phyloP scores from a whole-genome alignment of 2,329 filamentous ascomycete genomes.

The Chrysoporthe puriensis region DNA sequence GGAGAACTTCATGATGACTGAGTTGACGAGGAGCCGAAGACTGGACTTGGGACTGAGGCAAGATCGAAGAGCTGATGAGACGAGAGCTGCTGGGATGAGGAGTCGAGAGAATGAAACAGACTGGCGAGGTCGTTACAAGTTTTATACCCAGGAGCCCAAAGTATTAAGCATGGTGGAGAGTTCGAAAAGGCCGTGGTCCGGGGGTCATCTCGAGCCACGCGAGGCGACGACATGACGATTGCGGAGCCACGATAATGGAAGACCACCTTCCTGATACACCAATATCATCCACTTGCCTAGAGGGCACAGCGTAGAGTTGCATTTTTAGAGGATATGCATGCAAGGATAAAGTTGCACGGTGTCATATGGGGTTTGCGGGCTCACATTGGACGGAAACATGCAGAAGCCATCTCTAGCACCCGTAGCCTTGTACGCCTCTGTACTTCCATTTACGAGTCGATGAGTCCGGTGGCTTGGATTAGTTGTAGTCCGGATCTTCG shows the following conservation, averaged over 20 bases:
- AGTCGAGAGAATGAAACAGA: background rate
- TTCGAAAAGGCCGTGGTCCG: background rate
- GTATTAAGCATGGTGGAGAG: too few relatives aligned
- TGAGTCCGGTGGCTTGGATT: background rate
- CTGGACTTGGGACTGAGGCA: background rate
- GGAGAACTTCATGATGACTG: constrained; percentile 51
- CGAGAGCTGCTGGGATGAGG: constrained; percentile 15
- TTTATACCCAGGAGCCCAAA: constrained; percentile 8
- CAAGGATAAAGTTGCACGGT: background rate
- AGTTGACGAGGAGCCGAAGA: background rate
- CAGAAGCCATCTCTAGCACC: background rate
- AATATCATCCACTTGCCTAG: background rate
- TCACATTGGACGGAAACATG: background rate
- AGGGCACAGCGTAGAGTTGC: background rate
- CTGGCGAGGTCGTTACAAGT: background rate
- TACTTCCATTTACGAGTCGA: background rate
- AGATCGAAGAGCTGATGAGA: constrained; percentile 13
- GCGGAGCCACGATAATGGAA: constrained; percentile 4
- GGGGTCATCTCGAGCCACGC: background rate
- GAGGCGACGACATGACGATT: background rate
- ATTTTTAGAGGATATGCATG: background rate
- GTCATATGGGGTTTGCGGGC: background rate
- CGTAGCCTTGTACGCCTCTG: background rate
- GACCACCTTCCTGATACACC: constrained; percentile 15
- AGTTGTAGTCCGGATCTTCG: background rate